Percentiles rank a stretch among this genome's conserved stretches.
Conservation (phyloP, 352 stramenopile species). For the Bremia lactucae region DNA sequence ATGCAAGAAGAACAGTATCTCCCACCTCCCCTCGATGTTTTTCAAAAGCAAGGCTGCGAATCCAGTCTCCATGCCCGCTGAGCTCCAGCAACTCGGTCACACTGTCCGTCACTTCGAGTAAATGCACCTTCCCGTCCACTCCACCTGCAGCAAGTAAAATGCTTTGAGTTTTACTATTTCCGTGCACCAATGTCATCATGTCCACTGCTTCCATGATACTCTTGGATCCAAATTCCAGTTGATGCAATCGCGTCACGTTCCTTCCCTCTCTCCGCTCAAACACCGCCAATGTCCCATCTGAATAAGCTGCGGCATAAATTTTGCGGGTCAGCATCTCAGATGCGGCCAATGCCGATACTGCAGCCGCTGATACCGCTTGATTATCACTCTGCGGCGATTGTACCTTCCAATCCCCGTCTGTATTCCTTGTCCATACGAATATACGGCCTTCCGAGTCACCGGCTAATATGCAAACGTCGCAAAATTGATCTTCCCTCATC, state of each 20-base stretch:
- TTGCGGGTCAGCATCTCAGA: constrained; percentile 19
- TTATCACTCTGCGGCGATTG: constrained; percentile 5
- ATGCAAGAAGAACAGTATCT: constrained; percentile 31
- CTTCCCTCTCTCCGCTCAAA: constrained; percentile 20
- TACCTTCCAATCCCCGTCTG: constrained; percentile 10
- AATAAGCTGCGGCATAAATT: constrained; percentile 38
- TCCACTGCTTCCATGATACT: constrained; percentile 49
- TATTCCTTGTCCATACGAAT: constrained; percentile 32
- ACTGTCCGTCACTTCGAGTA: constrained; percentile 33
- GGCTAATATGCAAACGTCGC: constrained; percentile 25
- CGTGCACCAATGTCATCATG: constrained; percentile 4
- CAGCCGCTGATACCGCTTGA: constrained; percentile 13
- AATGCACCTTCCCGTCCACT: constrained; percentile 57
- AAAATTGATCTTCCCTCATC: constrained; percentile 1
- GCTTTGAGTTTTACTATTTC: constrained; percentile 5
- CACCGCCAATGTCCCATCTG: constrained; percentile 31
- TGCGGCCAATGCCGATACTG: constrained; percentile 29
- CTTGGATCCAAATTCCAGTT: constrained; percentile 25
- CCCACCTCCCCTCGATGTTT: not conserved
- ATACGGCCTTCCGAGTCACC: constrained; percentile 52
- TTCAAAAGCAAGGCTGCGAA: constrained; percentile 54
- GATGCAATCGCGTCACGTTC: constrained; percentile 10
- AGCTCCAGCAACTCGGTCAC: constrained; percentile 22
- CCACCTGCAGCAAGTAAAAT: constrained; percentile 51
- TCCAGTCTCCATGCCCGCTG: constrained; percentile 56